These are phyloP conservation scores for Bretziella fagacearum DNA, from an alignment of 2,329 filamentous ascomycete species.

Conservation along the genomic window DNA sequence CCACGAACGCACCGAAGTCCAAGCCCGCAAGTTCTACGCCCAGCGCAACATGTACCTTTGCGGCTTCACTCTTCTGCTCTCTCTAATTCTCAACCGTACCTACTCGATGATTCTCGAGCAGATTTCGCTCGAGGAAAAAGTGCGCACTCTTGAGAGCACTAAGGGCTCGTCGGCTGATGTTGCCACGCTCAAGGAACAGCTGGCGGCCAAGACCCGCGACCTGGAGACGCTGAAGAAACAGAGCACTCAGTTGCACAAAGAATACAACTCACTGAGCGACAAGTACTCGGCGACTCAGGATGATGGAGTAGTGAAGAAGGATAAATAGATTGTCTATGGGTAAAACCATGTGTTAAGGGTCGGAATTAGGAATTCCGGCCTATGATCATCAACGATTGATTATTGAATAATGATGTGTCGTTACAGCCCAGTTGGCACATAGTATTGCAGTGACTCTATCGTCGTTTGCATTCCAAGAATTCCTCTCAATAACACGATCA, in stretches of 20 bases:
- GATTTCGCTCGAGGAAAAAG: slow-evolving; percentile 77
- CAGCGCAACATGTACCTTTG: slow-evolving; percentile 99
- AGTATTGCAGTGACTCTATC: no score
- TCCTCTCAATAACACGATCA: no score
- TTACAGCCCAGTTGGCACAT: no score
- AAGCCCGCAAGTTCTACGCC: slow-evolving; percentile 99
- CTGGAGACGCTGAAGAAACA: slow-evolving; percentile 87
- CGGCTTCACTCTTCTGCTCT: slow-evolving; percentile 97
- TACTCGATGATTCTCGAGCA: slow-evolving; percentile 94
- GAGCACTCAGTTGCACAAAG: slow-evolving; percentile 60
- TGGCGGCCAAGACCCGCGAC: slow-evolving; percentile 66
- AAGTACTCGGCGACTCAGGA: slow-evolving; percentile 48
- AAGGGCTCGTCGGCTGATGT: slow-evolving; percentile 55
- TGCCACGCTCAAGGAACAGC: slow-evolving; percentile 47
- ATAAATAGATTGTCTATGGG: slow-evolving; percentile 26
- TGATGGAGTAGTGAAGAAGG: slow-evolving; percentile 40
- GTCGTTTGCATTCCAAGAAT: no score
- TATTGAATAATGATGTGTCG: no score
- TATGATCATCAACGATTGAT: no score
- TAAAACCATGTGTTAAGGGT: no score
- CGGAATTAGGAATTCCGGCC: not conserved
- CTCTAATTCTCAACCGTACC: slow-evolving; percentile 95
- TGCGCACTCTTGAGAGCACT: slow-evolving; percentile 58
- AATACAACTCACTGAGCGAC: slow-evolving; percentile 76
- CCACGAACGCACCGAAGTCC: slow-evolving; percentile 91